phyloP scores from a whole-genome alignment of 495 filamentous ascomycete species.

The Annulohypoxylon moriforme region DNA sequence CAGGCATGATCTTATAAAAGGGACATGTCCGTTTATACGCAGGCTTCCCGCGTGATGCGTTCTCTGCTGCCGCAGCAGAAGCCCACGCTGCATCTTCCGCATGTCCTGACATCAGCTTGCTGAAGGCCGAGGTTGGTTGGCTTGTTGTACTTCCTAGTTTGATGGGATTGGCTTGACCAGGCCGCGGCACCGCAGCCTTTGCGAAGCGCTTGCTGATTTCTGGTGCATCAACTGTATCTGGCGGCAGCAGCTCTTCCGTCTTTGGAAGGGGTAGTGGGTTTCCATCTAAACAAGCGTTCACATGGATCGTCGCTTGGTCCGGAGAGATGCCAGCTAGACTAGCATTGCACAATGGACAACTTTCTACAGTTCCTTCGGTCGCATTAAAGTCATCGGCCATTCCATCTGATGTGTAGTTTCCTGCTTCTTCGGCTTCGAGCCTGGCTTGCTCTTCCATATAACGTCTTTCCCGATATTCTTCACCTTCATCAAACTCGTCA shows the following conservation, averaged over 20 bases:
- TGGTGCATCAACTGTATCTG: conserved; percentile 50
- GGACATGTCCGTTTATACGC: conserved; percentile 91
- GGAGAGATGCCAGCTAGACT: conserved; percentile 69
- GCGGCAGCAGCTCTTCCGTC: conserved; percentile 34
- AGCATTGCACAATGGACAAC: conserved; percentile 81
- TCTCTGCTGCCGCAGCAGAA: conserved; percentile 81
- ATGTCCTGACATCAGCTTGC: conserved; percentile 90
- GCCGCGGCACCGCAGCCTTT: conserved; percentile 74
- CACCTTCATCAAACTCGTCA: conserved; percentile 65
- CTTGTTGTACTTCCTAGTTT: conserved; percentile 56
- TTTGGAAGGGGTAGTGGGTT: conserved; percentile 65
- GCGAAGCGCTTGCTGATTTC: conserved; percentile 67
- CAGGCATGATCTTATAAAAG: conserved; percentile 97
- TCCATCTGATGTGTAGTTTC: conserved; percentile 52
- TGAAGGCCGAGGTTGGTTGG: conserved; percentile 75
- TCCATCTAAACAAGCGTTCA: conserved; percentile 93
- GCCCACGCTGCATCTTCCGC: conserved; percentile 93
- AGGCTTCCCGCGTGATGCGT: conserved; percentile 83
- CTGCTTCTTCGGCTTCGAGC: conserved; percentile 65
- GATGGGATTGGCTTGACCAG: conserved; percentile 81
- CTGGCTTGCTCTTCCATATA: conserved; percentile 72
- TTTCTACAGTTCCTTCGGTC: conserved; percentile 50
- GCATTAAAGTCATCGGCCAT: conserved; percentile 35
- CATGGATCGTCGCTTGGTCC: conserved; percentile 74
- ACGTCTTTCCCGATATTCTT: conserved; percentile 69